A percentile compares a stretch with the other conserved stretches of the same genome.
phyloP scores from a whole-genome alignment of 306 rosid species.

The Potentilla sterilis region DNA sequence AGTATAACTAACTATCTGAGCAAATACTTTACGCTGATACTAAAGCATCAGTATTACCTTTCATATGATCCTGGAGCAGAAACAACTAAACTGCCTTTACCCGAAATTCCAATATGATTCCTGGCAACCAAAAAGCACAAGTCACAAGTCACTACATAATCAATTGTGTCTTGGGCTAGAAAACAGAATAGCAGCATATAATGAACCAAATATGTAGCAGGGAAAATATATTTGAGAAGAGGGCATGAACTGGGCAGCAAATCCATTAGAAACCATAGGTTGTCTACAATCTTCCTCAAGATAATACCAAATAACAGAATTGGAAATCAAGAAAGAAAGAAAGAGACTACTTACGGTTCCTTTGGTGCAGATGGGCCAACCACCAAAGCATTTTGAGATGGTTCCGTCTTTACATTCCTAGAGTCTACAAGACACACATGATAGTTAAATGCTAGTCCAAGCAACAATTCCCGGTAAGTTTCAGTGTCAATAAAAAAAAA shows the following conservation, averaged over 20 bases:
- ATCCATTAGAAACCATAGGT: neutral
- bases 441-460: conserved; percentile 4
- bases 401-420: conserved; percentile 45
- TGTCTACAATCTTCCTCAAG: neutral
- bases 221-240: neutral
- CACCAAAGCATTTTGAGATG: conserved; percentile 68
- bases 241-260: neutral
- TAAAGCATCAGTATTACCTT: conserved; percentile 39
- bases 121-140: conserved; percentile 38
- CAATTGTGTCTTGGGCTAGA: neutral
- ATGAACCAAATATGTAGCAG: neutral
- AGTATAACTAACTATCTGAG: neutral
- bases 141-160: conserved; percentile 27
- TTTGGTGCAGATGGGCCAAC: conserved; percentile 78
- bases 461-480: neutral
- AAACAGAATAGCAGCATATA: neutral
- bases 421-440: conserved; percentile 56
- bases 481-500: neutral
- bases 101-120: conserved; percentile 54
- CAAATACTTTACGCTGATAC: neutral
- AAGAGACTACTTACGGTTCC: conserved; percentile 44
- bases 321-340: neutral
- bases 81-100: conserved; percentile 50
- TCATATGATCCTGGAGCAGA: conserved; percentile 76
- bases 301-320: neutral